Evolutionary conservation across 1,284 basidiomycete species (phyloP), one percentile per base, ranked within the genome.

Genomic region (Cryptococcus sp.): DNA sequence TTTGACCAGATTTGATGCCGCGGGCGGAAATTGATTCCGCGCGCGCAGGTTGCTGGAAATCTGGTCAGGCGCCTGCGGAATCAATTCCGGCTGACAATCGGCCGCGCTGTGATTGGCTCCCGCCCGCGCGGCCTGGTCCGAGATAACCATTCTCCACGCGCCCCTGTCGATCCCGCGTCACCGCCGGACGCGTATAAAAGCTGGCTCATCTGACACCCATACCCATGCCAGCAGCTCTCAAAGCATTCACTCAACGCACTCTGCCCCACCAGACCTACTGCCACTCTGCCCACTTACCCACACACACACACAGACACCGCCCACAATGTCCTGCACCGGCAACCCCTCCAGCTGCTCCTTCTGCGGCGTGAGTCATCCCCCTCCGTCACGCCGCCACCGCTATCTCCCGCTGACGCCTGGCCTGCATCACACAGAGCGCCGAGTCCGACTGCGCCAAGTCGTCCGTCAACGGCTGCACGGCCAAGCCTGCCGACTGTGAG

Each of bases 331-430:
- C 47, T 75, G 73, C 70, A 64, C 70, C 38, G 73, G 73, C 50
- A 69, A 75, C 66, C 73, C 73, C 50, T 24, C 60, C 58, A 63
- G 68, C 64, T 75, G 73, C 57, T 53, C 56, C 55, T 74, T 74
- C 73, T 75, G 73, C 68, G 68, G 70, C 46, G 69, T 70, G 43
- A 67, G 69, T 69, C 38, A 24, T 6, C 15, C 52, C 44, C n/a
- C n/a, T 7, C 38, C 35, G 16, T 20, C 35, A 11, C 46, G 39
- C 21, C 33, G 33, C 23, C 37, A 37, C 36, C 28, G 28, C 9
- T 33, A 33, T 33, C 28, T 33, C 28, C 28, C 28, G 28, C 28
- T 33, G 28, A 7, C 40, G 16, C 52, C 21, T 40, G 16, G 39
- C 46, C 40, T 16, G 18, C 45, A 18, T 21, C 38, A n/a, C 47